Base-by-base conservation (phyloP, 2,329 filamentous ascomycete genomes). In the Alternaria sp. region DNA sequence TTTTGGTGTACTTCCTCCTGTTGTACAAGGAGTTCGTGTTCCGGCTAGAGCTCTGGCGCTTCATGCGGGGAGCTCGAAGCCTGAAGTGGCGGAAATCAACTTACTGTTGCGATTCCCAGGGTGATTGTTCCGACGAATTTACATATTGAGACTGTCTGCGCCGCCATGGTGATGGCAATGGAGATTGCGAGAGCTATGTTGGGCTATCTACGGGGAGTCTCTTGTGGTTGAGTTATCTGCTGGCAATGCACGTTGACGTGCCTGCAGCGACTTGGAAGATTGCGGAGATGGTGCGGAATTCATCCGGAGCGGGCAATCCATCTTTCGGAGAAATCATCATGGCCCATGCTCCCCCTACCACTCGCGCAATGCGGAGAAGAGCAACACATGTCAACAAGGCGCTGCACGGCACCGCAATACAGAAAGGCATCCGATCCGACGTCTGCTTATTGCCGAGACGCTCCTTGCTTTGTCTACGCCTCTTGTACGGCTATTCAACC, bases 41-140 rank as follows among this genome's bases (percentile, higher is more conserved):
- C 34, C 32, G 12, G 24, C 18, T 47, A 32, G 11, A 46, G 46
- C 48, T 54, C 59, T 61, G 54, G 51, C 52, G 55, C 54, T 58
- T 14, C 22, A 41, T 18, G 51, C 22, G 57, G 53, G 51, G 60
- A 51, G 49, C 26, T 56, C 49, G 47, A 46, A 24, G 43, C 36
- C 32, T 42, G 54, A 51, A 52, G 61, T 61, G 64, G 68, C 69
- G 74, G 59, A 26, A 47, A 9, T 47, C 7, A 62, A 83, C 90
- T 73, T 87, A 96, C 93, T 61, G 93, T 97, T 78, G 96, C 82
- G 58, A 97, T 86, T 65, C 94, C 94, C 59, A 97, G 86, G 71
- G 91, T 94, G 68, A 96, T 87, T 52, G 93, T 96, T 74, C 94
- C 94, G 69, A 97, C 91, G 78, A 97, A 97, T 83, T 98, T 97